Base-by-base conservation (phyloP, 2,329 filamentous ascomycete genomes). In the Aureobasidium sp. region DNA sequence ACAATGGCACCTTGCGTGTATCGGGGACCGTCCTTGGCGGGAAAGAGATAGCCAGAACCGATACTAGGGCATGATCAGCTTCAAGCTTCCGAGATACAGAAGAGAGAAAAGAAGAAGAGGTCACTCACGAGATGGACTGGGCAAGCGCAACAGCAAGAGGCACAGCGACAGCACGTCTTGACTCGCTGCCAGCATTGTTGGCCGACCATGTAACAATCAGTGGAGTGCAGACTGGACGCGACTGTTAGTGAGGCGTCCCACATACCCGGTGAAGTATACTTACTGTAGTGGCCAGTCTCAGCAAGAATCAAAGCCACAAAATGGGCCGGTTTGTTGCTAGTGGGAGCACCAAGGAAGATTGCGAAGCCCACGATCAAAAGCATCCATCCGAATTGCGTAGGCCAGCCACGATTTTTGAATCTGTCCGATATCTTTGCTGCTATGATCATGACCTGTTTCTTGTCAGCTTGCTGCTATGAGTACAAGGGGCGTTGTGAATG, bases 171-270 rank as follows among this genome's bases (percentile, higher is more conserved):
- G 62, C 62, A 45, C 62, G 62, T 48, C 62, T 49, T 45, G 62
- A 63, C 44, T 63, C 62, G 62, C 62, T 63, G n/a, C 62, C 62
- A 20, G 62, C 44, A 36, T 63, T 63, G 57, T 63, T 63, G 62
- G 62, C 62, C 3, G 62, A 63, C 62, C 62, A 63, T 29, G 62
- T 63, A 20, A 63, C 62, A 41, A 63, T 63, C 25, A 63, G 51
- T 12, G 62, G 62, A 51, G 62, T 63, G 42, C 62, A 63, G 14
- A 63, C 62, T 63, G 25, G 20, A 5, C 22, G 25, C 22, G 15
- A 29, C 8, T 1, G 42, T 63, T 20, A 63, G 62, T 5, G 6
- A 22, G 39, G 22, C 8, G 27, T 61, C 3, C 31, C 12, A 29
- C 31, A 37, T 27, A 17, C 9, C 14, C n/a, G 11, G 34, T 12